A percentile compares a stretch with the other conserved stretches of the same genome.
These are phyloP conservation scores for Stephania yunnanensis DNA, from an alignment of 164 flowering plant species.

Conservation along the genomic window DNA sequence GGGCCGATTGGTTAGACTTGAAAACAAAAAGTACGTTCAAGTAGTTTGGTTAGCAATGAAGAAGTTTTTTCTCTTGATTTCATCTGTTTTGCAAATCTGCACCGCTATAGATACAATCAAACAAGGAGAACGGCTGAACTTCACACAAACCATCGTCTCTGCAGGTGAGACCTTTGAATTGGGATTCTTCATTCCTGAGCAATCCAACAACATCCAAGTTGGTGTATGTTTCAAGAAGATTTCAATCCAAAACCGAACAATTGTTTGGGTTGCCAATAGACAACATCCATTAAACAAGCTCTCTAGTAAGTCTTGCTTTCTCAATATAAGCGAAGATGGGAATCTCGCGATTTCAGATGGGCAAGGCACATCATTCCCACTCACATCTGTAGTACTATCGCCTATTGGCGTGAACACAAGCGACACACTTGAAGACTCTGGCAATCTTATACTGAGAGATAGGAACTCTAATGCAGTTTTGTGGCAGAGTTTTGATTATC, in stretches of 20 bases:
- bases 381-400: slow-evolving; percentile 1
- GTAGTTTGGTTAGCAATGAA: too few relatives aligned
- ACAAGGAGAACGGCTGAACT: neutral
- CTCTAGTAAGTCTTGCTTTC: slow-evolving; percentile 19
- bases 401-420: slow-evolving; percentile 9
- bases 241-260: slow-evolving; percentile 6
- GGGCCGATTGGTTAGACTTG: too few relatives aligned
- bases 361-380: slow-evolving; percentile 10
- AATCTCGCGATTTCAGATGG: slow-evolving; percentile 24
- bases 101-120: neutral
- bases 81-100: neutral
- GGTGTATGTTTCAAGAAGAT: slow-evolving; percentile 30
- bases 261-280: slow-evolving; percentile 48
- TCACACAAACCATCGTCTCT: neutral
- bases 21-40: too few relatives aligned
- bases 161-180: slow-evolving; percentile 18
- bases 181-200: slow-evolving; percentile 34
- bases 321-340: slow-evolving; percentile 21
- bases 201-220: slow-evolving; percentile 27
- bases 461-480: slow-evolving; percentile 5
- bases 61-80: neutral
- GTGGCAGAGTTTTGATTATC: slow-evolving; percentile 67
- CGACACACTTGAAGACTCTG: slow-evolving; percentile 26
- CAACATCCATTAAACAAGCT: slow-evolving; percentile 24
- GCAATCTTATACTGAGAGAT: slow-evolving; percentile 24